Conservation (phyloP, 2,329 filamentous ascomycete species). For the Geoglossum cookeanum region DNA sequence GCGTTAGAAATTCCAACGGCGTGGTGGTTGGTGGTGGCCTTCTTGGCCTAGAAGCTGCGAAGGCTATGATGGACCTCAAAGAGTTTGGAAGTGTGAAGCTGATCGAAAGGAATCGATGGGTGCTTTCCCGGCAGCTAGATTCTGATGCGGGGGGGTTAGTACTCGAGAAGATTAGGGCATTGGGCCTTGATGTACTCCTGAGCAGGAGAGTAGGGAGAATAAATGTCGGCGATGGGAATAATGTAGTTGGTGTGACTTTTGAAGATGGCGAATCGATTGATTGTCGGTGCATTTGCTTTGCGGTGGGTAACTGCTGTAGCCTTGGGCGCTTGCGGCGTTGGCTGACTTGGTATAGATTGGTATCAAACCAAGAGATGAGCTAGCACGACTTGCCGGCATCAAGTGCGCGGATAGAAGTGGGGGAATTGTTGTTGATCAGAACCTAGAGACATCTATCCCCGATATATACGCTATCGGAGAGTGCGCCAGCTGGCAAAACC, state of each 20-base stretch:
- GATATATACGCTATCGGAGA: conserved; percentile 79
- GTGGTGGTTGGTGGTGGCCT: conserved; percentile 71
- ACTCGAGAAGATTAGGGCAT: conserved; percentile 55
- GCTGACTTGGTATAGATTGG: conserved; percentile 37
- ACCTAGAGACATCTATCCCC: conserved; percentile 48
- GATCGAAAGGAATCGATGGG: conserved; percentile 68
- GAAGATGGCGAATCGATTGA: conserved; percentile 62
- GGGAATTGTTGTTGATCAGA: conserved; percentile 50
- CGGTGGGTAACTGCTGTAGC: conserved; percentile 24
- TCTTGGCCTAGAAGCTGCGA: conserved; percentile 72
- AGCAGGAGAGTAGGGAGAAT: conserved; percentile 56
- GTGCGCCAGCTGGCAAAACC: conserved; percentile 74
- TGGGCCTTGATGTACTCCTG: conserved; percentile 67
- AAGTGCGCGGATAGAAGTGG: conserved; percentile 53
- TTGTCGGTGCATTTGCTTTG: conserved; percentile 73
- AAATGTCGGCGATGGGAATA: conserved; percentile 44
- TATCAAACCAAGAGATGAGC: conserved; percentile 60
- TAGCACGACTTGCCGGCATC: conserved; percentile 51
- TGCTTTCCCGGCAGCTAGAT: conserved; percentile 67
- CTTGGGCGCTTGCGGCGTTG: not conserved
- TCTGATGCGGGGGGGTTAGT: conserved; percentile 65
- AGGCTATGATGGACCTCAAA: conserved; percentile 75
- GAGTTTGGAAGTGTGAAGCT: conserved; percentile 56
- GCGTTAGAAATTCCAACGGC: conserved; percentile 47
- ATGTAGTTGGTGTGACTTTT: conserved; percentile 55